Base-by-base conservation (phyloP, 2,329 filamentous ascomycete species). In the Cordyceps sp. region DNA sequence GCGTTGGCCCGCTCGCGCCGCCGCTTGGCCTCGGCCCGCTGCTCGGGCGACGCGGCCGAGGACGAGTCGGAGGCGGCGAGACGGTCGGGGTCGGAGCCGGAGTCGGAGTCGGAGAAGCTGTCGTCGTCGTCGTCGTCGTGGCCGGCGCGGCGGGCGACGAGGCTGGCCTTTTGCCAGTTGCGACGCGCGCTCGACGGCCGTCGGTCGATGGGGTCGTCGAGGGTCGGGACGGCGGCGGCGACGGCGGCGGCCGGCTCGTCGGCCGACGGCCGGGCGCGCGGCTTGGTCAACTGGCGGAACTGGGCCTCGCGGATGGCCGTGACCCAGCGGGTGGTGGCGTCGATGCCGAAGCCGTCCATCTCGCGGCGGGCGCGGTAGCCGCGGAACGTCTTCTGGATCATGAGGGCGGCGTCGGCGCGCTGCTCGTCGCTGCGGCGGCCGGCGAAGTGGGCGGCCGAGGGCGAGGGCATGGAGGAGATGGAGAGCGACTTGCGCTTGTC, bases 101-200 rank as follows among this genome's bases (percentile, higher is more conserved):
- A 61, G n/a, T 63, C 55, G 45, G 58, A 42, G 35, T 66, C 72
- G 6, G 48, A 48, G 8, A 62, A 59, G 2, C 64, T 60, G 16
- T 63, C 56, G 45, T 58, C 43, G 36, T 67, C 73, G 45, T 88
- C 81, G 36, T 67, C 73, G 45, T 88, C 81, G 26, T 66, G 72
- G 3, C 76, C 80, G 1, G 81, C 85, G 28, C 77, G 66, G 31
- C 73, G 66, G 4, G 80, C 78, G 26, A 90, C 76, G 14, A 69
- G 62, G 14, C 76, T 73, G 1, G 69, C 73, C 40, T 79, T 80
- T 44, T 73, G 75, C 85, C 85, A 93, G 36, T 83, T 78, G 34
- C 69, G 60, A 26, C 69, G 65, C 12, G 79, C 78, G 45, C 48
- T 40, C 24, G 41, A 38, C 26, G 45, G 39, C 26, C 39, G 44